phyloP scores from a whole-genome alignment of 2,329 filamentous ascomycete genomes.

The Phyllosticta ampelicida region DNA sequence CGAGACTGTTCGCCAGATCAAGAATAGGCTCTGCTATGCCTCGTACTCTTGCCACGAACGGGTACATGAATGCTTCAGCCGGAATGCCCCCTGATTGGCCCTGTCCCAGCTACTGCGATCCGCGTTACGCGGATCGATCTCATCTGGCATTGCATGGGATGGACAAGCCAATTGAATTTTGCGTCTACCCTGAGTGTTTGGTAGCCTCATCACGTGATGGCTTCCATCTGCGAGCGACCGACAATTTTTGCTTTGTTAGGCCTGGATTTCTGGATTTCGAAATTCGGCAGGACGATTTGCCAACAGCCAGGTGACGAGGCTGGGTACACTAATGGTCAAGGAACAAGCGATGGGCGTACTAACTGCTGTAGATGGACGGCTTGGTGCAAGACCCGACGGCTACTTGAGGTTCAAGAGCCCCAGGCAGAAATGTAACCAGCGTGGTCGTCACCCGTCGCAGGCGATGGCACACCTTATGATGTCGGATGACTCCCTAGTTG shows the following conservation, averaged over 20 bases:
- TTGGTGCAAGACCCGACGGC: neutral
- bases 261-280: neutral
- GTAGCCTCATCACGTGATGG: neutral
- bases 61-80: too few relatives aligned
- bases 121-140: too few relatives aligned
- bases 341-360: neutral
- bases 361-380: neutral
- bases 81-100: too few relatives aligned
- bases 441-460: neutral
- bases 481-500: neutral
- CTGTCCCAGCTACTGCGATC: too few relatives aligned
- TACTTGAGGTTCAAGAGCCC: neutral
- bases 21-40: constrained; percentile 99
- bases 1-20: constrained; percentile 97
- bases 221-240: neutral
- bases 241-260: neutral
- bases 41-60: too few relatives aligned
- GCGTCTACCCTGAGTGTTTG: too few relatives aligned
- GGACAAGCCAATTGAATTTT: too few relatives aligned
- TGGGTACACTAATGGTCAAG: neutral
- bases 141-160: too few relatives aligned
- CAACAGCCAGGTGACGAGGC: neutral
- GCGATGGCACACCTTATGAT: neutral
- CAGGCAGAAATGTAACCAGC: neutral
- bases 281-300: neutral